Evolutionary conservation across 768 basidiomycete species (phyloP).

Genomic region (Calocybe cyanea): DNA sequence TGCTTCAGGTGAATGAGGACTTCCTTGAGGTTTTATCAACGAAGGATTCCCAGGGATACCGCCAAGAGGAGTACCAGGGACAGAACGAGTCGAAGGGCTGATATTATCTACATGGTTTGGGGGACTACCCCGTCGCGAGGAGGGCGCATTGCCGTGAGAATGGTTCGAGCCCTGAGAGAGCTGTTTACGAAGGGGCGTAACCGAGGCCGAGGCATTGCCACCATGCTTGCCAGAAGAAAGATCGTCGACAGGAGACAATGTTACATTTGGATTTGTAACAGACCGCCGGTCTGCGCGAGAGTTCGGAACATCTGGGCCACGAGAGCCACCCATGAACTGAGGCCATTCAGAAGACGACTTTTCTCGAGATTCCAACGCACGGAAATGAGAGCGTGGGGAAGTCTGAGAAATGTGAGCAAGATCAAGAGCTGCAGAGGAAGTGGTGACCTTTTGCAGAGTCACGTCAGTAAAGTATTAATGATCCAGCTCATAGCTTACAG

Average conservation of each 20-base stretch:
- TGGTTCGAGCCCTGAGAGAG: constrained; percentile 46
- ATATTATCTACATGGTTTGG: constrained; percentile 59
- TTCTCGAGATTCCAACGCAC: constrained; percentile 55
- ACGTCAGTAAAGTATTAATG: neutral
- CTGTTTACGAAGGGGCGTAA: constrained; percentile 63
- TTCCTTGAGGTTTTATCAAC: constrained; percentile 64
- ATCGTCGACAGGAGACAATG: constrained; percentile 55
- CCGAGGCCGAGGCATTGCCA: constrained; percentile 48
- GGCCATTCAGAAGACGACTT: constrained; percentile 94
- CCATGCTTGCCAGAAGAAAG: constrained; percentile 37
- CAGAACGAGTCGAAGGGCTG: constrained; percentile 66
- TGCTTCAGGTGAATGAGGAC: constrained; percentile 59
- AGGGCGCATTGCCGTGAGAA: constrained; percentile 38
- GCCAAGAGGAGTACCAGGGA: constrained; percentile 76
- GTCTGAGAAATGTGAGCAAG: constrained; percentile 87
- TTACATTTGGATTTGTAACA: constrained; percentile 72
- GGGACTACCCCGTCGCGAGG: constrained; percentile 74
- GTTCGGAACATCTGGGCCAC: constrained; percentile 55
- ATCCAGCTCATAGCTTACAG: constrained; percentile 2
- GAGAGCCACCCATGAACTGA: constrained; percentile 67
- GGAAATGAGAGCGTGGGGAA: constrained; percentile 63
- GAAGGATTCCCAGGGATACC: constrained; percentile 45
- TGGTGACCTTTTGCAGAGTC: constrained; percentile 53
- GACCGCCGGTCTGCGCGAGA: constrained; percentile 62
- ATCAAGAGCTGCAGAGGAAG: constrained; percentile 90